Evolutionary conservation across 78 protist genomes (phyloP).

Genomic region (Dictyostelium capitatum): DNA sequence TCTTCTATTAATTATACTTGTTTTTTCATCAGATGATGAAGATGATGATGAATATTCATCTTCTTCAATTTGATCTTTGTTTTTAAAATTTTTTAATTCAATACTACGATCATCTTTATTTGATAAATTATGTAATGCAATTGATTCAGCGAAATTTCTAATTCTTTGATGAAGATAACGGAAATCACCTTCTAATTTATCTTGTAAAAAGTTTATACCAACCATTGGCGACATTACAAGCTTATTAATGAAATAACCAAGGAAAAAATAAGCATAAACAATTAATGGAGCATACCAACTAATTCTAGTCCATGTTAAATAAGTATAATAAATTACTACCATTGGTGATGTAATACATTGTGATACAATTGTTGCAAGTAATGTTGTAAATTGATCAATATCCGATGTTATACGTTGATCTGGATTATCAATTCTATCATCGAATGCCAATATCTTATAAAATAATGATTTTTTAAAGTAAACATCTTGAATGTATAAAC

Average conservation of each 20-base stretch:
- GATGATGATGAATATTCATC: background rate
- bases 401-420: conserved; percentile 84
- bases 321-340: conserved; percentile 69
- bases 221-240: conserved; percentile 74
- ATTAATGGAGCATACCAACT: conserved; percentile 87
- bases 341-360: conserved; percentile 74
- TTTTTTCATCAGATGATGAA: background rate
- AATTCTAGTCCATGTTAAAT: conserved; percentile 17
- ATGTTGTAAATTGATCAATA: conserved; percentile 59
- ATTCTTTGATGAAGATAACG: conserved; percentile 79
- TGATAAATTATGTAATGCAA: conserved; percentile 66
- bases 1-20: background rate
- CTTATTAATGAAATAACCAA: conserved; percentile 69
- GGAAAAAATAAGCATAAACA: conserved; percentile 58
- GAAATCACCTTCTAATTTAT: conserved; percentile 86
- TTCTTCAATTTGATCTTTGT: background rate
- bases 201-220: conserved; percentile 56
- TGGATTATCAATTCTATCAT: conserved; percentile 49
- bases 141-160: conserved; percentile 75
- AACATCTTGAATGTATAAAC: conserved; percentile 29
- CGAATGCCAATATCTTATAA: conserved; percentile 45
- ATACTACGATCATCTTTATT: background rate
- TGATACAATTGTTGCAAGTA: conserved; percentile 21
- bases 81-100: background rate
- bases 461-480: conserved; percentile 30